Conservation (phyloP, 495 filamentous ascomycete species). For the Trichoderma reesei region DNA sequence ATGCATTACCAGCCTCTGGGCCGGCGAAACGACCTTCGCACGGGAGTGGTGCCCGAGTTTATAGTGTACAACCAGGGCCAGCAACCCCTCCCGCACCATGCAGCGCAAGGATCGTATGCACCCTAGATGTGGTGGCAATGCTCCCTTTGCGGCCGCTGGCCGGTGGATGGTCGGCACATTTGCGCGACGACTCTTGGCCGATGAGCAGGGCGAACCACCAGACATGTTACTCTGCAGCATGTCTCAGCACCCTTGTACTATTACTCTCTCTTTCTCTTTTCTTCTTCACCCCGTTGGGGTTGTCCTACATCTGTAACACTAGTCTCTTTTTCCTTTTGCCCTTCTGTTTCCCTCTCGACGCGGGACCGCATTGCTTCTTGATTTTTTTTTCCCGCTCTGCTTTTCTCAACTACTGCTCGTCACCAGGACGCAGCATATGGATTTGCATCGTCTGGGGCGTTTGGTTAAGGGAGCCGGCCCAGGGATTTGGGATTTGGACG, state of each 20-base stretch:
- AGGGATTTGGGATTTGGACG: neutral
- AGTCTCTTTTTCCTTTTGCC: conserved; percentile 1
- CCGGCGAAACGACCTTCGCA: conserved; percentile 64
- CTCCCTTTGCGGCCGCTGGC: neutral
- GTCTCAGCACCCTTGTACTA: conserved; percentile 1
- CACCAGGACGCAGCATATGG: neutral
- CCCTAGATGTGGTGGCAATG: conserved; percentile 4
- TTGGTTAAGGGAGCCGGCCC: neutral
- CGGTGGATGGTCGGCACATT: neutral
- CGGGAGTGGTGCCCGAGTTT: conserved; percentile 74
- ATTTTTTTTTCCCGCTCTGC: neutral
- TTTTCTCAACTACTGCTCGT: neutral
- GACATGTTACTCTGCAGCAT: neutral
- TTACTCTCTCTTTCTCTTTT: neutral
- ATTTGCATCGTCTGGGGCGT: neutral
- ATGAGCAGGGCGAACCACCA: neutral
- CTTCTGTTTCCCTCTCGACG: neutral
- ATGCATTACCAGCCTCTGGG: conserved; percentile 96
- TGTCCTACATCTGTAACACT: neutral
- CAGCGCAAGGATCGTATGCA: neutral
- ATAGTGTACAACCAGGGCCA: conserved; percentile 6
- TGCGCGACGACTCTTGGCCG: neutral
- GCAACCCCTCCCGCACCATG: neutral
- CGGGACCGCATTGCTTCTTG: neutral
- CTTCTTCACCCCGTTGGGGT: neutral